Base-by-base conservation (phyloP, 805 yeast genomes). In the Saccharomycopsis sp. region DNA sequence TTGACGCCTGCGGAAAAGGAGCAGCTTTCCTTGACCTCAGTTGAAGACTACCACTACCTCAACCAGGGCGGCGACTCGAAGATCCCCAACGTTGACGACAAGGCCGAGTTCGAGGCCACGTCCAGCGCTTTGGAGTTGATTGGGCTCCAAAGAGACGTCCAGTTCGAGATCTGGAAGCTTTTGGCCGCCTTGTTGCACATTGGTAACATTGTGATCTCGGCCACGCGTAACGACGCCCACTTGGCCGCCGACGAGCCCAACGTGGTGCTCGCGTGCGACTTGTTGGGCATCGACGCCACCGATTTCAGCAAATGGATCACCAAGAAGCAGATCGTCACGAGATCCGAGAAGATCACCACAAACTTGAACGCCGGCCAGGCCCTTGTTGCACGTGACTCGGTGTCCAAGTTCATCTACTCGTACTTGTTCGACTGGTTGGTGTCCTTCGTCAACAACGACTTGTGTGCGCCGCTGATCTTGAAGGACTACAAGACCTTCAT, bases 341-440 rank as follows among this genome's bases (percentile, higher is more conserved):
- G 97, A 70, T 84, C 91, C 9, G 98, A 94, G 72, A 92, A 89
- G 71, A 92, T 93, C 68, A 84, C 85, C 53, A 85, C 96, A 23
- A 90, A 87, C 69, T 78, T 93, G 68, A 89, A 81, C 66, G 87
- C 83, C 69, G 83, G 83, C 66, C 96, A 92, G 69, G 96, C 98
- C 7, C 66, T 83, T 24, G 97, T 92, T 34, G 93, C 97, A 14
- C 84, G 97, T 68, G 98, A 93, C 73, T 94, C 99, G n/a, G 96
- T 93, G 56, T 90, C 98, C 54, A 93, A 93, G 71, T 93, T 86
- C 71, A 86, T 94, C 55, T 93, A 94, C 73, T 84, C 97, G 2
- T 88, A 96, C 1, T 74, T 94, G 62, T 93, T 93, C 66, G 98
- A 93, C 69, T 93, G 99, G 99, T 81, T 93, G 60, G 98, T 92